Percentiles rank a stretch among this genome's conserved stretches.
Evolutionary conservation across 108 stramenopile genomes (phyloP).

Genomic region (Cyclotella sp.): DNA sequence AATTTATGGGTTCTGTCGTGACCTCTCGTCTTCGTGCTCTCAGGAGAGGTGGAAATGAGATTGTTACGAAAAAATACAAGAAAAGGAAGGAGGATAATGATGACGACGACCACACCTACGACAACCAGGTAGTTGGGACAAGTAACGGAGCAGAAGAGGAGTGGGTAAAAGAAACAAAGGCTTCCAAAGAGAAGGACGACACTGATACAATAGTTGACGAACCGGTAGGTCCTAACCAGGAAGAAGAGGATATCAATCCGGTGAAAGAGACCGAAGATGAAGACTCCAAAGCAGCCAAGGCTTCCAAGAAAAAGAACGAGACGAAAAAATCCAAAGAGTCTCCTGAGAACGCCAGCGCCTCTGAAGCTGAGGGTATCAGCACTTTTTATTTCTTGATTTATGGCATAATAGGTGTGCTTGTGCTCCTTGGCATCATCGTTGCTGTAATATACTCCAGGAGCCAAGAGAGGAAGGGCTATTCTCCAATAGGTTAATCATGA

Average conservation of each 20-base stretch:
- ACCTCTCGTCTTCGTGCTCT: too few species aligned
- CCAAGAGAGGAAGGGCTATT: not conserved
- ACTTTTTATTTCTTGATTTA: not conserved
- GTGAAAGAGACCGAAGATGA: not conserved
- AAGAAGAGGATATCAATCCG: too few species aligned
- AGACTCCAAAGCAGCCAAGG: not conserved
- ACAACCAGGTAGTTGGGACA: too few species aligned
- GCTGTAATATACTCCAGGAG: not conserved
- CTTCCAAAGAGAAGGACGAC: too few species aligned
- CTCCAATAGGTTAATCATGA: not conserved
- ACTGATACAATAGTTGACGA: too few species aligned
- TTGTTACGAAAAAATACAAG: not conserved
- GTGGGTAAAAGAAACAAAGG: too few species aligned
- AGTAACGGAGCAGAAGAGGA: too few species aligned
- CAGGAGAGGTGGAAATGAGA: not conserved
- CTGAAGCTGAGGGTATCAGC: not conserved
- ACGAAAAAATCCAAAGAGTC: not conserved
- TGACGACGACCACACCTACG: not conserved
- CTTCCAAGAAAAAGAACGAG: not conserved
- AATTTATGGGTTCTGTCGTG: too few species aligned
- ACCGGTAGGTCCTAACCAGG: too few species aligned
- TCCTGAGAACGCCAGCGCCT: not conserved
- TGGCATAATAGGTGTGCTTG: not conserved
- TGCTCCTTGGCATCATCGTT: not conserved
- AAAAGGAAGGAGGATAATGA: not conserved